Conservation (phyloP, 73 alveolate species). For the Tetrahymena thermophila region DNA sequence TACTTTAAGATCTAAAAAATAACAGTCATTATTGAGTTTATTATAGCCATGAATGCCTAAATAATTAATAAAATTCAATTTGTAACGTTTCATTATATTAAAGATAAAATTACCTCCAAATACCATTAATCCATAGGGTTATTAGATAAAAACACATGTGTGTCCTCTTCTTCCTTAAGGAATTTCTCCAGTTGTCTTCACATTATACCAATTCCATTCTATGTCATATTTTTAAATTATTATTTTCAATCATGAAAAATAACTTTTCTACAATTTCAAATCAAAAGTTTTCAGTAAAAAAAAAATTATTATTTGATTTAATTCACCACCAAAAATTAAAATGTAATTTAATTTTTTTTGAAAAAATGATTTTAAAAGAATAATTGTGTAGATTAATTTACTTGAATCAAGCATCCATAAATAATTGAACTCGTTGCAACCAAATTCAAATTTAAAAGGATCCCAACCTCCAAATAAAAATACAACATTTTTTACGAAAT, state of each 20-base stretch:
- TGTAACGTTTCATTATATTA: not conserved
- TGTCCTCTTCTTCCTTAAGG: not conserved
- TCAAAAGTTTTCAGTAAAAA: too few relatives aligned
- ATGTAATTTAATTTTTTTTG: too few relatives aligned
- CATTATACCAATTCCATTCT: not conserved
- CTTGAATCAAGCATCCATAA: not conserved
- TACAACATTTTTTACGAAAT: not conserved
- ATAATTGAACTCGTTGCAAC: not conserved
- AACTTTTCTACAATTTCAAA: too few relatives aligned
- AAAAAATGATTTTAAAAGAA: too few relatives aligned
- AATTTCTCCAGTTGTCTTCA: not conserved
- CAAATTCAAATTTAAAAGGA: not conserved
- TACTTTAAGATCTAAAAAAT: not conserved
- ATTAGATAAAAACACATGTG: not conserved
- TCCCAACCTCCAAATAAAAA: not conserved
- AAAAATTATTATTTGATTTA: too few relatives aligned
- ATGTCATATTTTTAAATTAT: not conserved
- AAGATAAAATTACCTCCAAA: not conserved
- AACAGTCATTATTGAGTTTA: not conserved
- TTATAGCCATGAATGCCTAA: not conserved
- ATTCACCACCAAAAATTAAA: too few relatives aligned
- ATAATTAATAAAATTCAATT: not conserved
- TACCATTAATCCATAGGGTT: not conserved
- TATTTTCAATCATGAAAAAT: too few relatives aligned
- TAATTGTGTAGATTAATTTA: too few relatives aligned